Conservation (phyloP, 2,329 filamentous ascomycete species). For the Aureobasidium leucospermi region DNA sequence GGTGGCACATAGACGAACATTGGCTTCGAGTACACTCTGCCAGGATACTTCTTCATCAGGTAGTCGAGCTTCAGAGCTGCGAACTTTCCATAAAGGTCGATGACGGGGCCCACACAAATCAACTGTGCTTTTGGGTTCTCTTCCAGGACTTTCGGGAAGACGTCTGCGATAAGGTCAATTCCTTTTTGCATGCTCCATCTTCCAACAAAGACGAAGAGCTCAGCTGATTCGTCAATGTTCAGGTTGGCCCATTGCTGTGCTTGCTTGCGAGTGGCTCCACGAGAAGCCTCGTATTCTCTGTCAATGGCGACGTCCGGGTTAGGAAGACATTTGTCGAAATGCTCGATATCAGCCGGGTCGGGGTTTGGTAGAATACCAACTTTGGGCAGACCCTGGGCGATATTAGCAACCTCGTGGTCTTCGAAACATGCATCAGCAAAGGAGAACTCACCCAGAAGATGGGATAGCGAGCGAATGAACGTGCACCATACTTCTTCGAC, state of each 20-base stretch:
- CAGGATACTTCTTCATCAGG: constrained; percentile 59
- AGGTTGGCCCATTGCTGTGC: constrained; percentile 62
- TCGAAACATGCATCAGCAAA: too few species aligned
- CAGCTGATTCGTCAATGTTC: constrained; percentile 52
- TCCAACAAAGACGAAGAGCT: constrained; percentile 61
- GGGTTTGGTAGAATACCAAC: constrained; percentile 59
- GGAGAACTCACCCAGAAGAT: constrained; percentile 54
- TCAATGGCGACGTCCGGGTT: constrained; percentile 47
- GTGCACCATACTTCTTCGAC: constrained; percentile 60
- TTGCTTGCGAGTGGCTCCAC: constrained; percentile 49
- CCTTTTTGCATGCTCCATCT: constrained; percentile 65
- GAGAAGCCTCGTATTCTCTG: constrained; percentile 45
- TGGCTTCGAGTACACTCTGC: constrained; percentile 58
- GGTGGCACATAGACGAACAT: constrained; percentile 59
- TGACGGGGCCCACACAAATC: constrained; percentile 58
- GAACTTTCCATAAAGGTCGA: constrained; percentile 62
- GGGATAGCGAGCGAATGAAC: constrained; percentile 59
- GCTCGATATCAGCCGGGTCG: constrained; percentile 56
- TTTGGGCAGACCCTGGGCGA: constrained; percentile 37
- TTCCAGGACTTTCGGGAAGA: constrained; percentile 57
- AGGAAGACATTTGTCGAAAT: constrained; percentile 49
- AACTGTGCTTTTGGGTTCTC: constrained; percentile 53
- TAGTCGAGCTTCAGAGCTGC: constrained; percentile 57
- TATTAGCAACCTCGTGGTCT: too few species aligned
- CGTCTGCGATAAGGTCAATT: constrained; percentile 60